Percentiles rank a stretch among this genome's conserved stretches.
Conservation (phyloP, 2,329 filamentous ascomycete genomes). For the Sordariomycetes sp. region DNA sequence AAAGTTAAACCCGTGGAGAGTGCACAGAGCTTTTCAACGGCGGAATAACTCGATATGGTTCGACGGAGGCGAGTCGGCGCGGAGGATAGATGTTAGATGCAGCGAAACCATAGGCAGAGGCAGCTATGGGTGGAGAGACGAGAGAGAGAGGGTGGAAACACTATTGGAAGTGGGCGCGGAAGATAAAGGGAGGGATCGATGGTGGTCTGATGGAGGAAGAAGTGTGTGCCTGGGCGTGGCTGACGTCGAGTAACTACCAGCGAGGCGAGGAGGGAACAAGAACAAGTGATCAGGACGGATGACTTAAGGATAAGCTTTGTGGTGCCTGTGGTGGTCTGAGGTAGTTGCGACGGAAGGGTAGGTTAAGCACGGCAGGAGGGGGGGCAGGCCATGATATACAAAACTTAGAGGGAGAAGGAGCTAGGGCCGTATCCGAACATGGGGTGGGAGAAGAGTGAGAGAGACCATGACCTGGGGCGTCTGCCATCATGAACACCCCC, state of each 20-base stretch:
- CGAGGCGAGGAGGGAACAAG: not conserved
- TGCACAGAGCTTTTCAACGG: too few relatives aligned
- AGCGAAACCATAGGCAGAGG: too few relatives aligned
- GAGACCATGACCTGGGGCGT: not conserved
- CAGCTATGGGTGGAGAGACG: too few relatives aligned
- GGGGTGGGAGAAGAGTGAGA: not conserved
- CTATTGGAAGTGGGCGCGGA: too few relatives aligned
- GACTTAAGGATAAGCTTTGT: not conserved
- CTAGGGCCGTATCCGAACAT: not conserved
- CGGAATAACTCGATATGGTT: too few relatives aligned
- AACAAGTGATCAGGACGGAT: not conserved
- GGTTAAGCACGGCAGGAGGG: not conserved
- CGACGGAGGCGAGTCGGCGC: too few relatives aligned
- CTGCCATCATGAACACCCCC: not conserved
- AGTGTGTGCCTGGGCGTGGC: not conserved
- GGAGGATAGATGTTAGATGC: too few relatives aligned
- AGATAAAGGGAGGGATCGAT: too few relatives aligned
- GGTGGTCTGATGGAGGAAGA: too few relatives aligned
- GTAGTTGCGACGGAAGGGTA: not conserved
- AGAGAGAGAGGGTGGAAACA: too few relatives aligned
- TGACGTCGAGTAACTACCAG: not conserved
- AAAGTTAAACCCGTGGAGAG: too few relatives aligned
- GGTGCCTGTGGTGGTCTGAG: not conserved
- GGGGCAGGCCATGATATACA: not conserved
- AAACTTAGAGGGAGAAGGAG: not conserved